These are phyloP conservation scores for Tylopilus sp. DNA, from an alignment of 768 basidiomycete species.

Conservation along the genomic window DNA sequence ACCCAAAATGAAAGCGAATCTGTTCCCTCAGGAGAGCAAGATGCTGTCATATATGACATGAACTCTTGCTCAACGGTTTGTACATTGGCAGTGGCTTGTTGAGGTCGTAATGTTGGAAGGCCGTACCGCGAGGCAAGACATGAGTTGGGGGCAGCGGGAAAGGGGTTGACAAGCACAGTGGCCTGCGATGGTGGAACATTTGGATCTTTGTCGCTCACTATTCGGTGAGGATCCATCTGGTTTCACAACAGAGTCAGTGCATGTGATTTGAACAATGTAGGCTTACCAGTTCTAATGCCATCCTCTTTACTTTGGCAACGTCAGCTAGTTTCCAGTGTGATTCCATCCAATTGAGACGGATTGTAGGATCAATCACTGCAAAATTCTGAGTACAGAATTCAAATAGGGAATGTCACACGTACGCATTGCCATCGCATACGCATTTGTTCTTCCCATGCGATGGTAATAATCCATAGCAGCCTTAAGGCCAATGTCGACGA, in stretches of 20 bases:
- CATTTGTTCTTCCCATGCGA: not conserved
- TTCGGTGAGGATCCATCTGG: not conserved
- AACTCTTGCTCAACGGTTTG: not conserved
- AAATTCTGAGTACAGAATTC: not conserved
- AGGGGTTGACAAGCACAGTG: not conserved
- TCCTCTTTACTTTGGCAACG: not conserved
- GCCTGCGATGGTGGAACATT: not conserved
- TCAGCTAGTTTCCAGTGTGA: not conserved
- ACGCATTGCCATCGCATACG: not conserved
- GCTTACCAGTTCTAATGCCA: not conserved
- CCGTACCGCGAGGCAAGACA: not conserved
- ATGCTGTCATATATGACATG: not conserved
- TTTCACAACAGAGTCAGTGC: not conserved
- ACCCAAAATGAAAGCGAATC: not conserved
- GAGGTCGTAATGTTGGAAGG: not conserved
- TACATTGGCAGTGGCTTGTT: not conserved
- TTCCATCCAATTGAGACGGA: not conserved
- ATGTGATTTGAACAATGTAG: not conserved
- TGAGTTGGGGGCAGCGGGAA: not conserved
- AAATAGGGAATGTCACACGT: not conserved
- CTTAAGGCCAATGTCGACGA: not conserved
- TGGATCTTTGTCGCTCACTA: not conserved
- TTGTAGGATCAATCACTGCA: not conserved
- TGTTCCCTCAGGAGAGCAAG: not conserved
- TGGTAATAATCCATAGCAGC: not conserved